Conservation (phyloP, 768 basidiomycete genomes). For the Pisolithus tinctorius region DNA sequence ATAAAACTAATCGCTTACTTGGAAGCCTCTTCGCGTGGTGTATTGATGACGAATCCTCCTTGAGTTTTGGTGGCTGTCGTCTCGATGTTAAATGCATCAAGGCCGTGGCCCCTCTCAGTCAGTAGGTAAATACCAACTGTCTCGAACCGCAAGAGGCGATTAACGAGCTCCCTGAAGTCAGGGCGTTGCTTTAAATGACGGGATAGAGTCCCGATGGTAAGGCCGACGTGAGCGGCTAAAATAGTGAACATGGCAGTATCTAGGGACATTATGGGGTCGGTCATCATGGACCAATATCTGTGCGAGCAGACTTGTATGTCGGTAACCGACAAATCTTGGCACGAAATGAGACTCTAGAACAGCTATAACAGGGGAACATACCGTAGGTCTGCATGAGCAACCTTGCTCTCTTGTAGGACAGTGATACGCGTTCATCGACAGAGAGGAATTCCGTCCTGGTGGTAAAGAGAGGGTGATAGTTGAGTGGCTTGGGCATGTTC, state of each 20-base stretch:
- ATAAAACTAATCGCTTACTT: conserved; percentile 34
- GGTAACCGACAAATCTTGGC: conserved; percentile 28
- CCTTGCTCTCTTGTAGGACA: conserved; percentile 46
- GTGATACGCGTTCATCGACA: conserved; percentile 37
- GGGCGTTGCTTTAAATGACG: conserved; percentile 42
- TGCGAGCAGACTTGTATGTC: conserved; percentile 45
- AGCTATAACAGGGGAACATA: conserved; percentile 17
- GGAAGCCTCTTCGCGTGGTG: conserved; percentile 50
- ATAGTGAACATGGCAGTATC: conserved; percentile 52
- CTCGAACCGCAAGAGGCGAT: conserved; percentile 46
- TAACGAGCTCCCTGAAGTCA: conserved; percentile 42
- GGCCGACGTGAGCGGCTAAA: conserved; percentile 43
- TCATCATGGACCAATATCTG: conserved; percentile 48
- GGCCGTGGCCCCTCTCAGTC: conserved; percentile 51
- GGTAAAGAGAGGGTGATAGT: conserved; percentile 40
- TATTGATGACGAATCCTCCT: conserved; percentile 48
- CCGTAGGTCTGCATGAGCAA: conserved; percentile 45
- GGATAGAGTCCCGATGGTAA: conserved; percentile 49
- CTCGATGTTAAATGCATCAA: conserved; percentile 57
- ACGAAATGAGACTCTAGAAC: background rate
- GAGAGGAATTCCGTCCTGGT: conserved; percentile 37
- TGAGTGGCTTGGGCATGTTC: conserved; percentile 8
- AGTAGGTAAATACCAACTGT: conserved; percentile 48
- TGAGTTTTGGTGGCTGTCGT: conserved; percentile 49
- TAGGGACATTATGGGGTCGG: conserved; percentile 43